A percentile compares a stretch with the other conserved stretches of the same genome.
phyloP scores from a whole-genome alignment of 305 asterid genomes.

The Solanum hybrid region DNA sequence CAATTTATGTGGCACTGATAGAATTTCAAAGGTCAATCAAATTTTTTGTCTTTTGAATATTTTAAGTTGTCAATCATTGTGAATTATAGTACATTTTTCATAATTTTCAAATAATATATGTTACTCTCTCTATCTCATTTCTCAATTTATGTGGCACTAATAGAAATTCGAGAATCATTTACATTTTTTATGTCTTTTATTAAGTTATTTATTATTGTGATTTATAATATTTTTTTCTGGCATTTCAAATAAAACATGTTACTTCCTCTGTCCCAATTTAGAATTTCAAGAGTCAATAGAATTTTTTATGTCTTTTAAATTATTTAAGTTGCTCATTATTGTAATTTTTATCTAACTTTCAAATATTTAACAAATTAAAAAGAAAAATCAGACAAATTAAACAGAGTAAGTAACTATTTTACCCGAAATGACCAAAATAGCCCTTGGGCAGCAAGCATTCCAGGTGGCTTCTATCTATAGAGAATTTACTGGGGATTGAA shows the following conservation, averaged over 20 bases:
- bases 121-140: not conserved
- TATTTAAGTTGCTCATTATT: not conserved
- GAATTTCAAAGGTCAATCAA: too few species aligned
- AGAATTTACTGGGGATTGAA: not conserved
- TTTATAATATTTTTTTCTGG: not conserved
- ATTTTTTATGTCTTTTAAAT: not conserved
- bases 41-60: not conserved
- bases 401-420: not conserved
- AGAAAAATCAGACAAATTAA: not conserved
- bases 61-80: not conserved
- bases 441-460: not conserved
- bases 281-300: not conserved
- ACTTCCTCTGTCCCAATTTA: not conserved
- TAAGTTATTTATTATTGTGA: not conserved
- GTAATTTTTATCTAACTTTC: not conserved
- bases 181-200: not conserved
- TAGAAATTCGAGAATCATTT: not conserved
- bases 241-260: not conserved
- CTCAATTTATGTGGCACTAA: not conserved
- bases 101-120: not conserved
- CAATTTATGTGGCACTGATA: too few species aligned
- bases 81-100: not conserved
- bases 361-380: too few species aligned
- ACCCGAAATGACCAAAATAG: not conserved
- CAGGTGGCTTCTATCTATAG: not conserved